phyloP scores from a whole-genome alignment of 1,284 basidiomycete species.

The Cutaneotrichosporon arboriforme region DNA sequence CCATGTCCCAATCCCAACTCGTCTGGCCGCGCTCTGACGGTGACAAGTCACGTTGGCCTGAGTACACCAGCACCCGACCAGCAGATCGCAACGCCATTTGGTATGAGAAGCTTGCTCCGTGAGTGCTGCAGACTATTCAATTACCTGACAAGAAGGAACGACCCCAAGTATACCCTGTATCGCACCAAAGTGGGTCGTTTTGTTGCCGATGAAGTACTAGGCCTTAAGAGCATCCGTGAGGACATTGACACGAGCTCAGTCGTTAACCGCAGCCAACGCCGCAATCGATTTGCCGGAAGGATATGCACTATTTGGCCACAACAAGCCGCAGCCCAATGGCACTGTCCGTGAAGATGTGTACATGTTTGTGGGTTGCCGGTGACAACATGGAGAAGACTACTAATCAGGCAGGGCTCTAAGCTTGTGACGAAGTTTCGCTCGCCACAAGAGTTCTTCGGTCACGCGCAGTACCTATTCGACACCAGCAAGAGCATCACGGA shows the following conservation, averaged over 20 bases:
- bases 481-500: conserved; percentile 22
- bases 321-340: conserved; percentile 20
- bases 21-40: conserved; percentile 17
- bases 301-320: conserved; percentile 32
- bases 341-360: conserved; percentile 30
- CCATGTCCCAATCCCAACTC: conserved; percentile 1
- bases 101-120: conserved; percentile 14
- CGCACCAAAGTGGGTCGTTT: conserved; percentile 25
- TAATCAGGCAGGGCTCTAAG: conserved; percentile 25
- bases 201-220: conserved; percentile 17
- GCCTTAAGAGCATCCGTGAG: conserved; percentile 12
- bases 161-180: conserved; percentile 28
- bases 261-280: conserved; percentile 6
- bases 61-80: neutral
- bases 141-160: conserved; percentile 1
- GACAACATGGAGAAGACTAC: neutral
- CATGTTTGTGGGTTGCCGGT: conserved; percentile 24
- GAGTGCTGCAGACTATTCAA: neutral
- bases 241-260: neutral
- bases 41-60: conserved; percentile 1
- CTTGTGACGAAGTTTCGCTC: conserved; percentile 22
- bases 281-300: conserved; percentile 25
- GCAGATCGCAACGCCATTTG: conserved; percentile 1
- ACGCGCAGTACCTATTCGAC: conserved; percentile 39
- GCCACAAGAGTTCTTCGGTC: conserved; percentile 28